Evolutionary conservation across 2,329 filamentous ascomycete genomes (phyloP), one percentile per base, ranked within the genome.

Genomic region (Ophiosphaerella narmari): DNA sequence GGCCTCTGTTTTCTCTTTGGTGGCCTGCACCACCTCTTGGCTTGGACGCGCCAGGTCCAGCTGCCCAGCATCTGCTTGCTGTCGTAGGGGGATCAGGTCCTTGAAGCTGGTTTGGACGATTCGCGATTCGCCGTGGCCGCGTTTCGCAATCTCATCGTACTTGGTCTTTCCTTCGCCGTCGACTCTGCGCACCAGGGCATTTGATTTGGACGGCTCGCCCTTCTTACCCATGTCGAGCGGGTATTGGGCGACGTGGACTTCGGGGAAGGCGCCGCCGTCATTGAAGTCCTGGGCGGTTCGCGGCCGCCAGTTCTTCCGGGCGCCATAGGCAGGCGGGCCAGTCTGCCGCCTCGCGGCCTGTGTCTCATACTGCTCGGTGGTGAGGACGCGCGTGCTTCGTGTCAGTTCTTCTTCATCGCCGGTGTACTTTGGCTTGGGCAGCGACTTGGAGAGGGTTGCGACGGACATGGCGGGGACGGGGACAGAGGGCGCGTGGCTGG

Each of bases 41-140:
- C 86, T 90, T 0, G 94, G 94, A 54, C 91, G 82, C 55, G 90
- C 88, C 39, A 99, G 78, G 48, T 91, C 90, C 60, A 99, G 85
- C 69, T 97, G 91, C 51, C 94, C 94, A 32, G 91, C 90, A 75
- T 97, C 89, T 55, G 94, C 94, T 59, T 91, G 88, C 74, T 97
- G 92, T 53, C 94, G 85, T 52, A 99, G 81, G 6, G 94, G 94
- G 55, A 99, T 99, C 43, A 99, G 78, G 66, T 97, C 94, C 72
- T 96, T 97, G 79, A 99, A 99, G 7, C 90, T 96, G 16, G 94
- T 87, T 74, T 99, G 94, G 9, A 99, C 87, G 57, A 97, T 89
- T 42, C 92, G 83, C 52, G 85, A 86, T 16, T 91, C 90, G 69
- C 82, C 82, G 72, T 99, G 94, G 12, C 94, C 94, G 68, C 93